A percentile compares a stretch with the other conserved stretches of the same genome.
phyloP scores from a whole-genome alignment of 1,139 yeast species.

The Ashbya aceris region DNA sequence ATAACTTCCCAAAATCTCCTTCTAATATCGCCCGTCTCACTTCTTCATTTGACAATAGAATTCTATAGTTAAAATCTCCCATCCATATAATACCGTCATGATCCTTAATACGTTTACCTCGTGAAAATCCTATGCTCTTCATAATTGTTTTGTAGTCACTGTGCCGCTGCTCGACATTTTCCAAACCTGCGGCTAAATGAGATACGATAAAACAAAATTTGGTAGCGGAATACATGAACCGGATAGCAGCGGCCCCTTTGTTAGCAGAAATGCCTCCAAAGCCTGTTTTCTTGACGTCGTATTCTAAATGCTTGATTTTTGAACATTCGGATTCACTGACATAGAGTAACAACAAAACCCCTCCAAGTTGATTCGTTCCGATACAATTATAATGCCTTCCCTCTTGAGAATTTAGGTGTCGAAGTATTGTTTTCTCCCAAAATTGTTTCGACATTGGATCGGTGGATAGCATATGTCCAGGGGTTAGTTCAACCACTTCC shows the following conservation, averaged over 20 bases:
- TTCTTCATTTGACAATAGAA: slow-evolving; percentile 63
- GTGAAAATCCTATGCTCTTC: slow-evolving; percentile 66
- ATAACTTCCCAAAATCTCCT: slow-evolving; percentile 41
- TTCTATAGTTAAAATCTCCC: slow-evolving; percentile 91
- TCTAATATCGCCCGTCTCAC: slow-evolving; percentile 50
- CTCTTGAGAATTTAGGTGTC: slow-evolving; percentile 40
- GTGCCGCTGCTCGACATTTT: slow-evolving; percentile 77
- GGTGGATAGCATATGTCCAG: slow-evolving; percentile 79
- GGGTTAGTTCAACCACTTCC: slow-evolving; percentile 84
- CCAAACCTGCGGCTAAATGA: slow-evolving; percentile 89
- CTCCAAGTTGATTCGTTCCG: slow-evolving; percentile 89
- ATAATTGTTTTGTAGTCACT: slow-evolving; percentile 78
- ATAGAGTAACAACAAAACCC: slow-evolving; percentile 71
- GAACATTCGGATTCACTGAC: slow-evolving; percentile 53
- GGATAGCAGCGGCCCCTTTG: slow-evolving; percentile 84
- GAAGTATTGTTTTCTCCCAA: slow-evolving; percentile 71
- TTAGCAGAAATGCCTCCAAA: slow-evolving; percentile 88
- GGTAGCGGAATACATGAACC: slow-evolving; percentile 69
- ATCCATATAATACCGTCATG: slow-evolving; percentile 89
- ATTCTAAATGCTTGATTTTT: slow-evolving; percentile 65
- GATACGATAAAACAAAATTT: slow-evolving; percentile 78
- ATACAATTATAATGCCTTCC: slow-evolving; percentile 53
- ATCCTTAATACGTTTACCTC: slow-evolving; percentile 60
- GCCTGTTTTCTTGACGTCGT: slow-evolving; percentile 78
- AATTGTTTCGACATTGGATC: slow-evolving; percentile 60